Conservation (phyloP, 2,329 filamentous ascomycete species). For the Sclerotinia subarctica region DNA sequence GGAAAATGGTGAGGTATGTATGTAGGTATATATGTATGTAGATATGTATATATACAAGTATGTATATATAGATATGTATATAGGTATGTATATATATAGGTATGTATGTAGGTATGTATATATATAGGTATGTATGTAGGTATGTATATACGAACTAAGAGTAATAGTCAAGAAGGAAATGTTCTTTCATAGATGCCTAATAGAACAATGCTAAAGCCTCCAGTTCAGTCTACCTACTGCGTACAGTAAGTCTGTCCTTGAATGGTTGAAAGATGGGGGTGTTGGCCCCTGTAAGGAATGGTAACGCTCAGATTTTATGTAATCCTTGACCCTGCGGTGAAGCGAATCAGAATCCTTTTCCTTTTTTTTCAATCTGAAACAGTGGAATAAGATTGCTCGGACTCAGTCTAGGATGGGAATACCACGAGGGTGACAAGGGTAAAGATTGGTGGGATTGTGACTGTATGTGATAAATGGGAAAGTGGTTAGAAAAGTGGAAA, state of each 20-base stretch:
- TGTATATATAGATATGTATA: no score
- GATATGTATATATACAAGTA: no score
- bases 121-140: no score
- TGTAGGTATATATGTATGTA: no score
- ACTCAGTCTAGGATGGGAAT: constrained; percentile 6
- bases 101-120: no score
- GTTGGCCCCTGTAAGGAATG: background rate
- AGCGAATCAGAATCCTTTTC: background rate
- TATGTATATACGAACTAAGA: no score
- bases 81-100: no score
- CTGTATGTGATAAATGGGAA: background rate
- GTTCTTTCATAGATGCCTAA: background rate
- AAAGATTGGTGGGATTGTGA: background rate
- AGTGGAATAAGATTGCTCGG: constrained; percentile 3
- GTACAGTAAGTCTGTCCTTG: no score
- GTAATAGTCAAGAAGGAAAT: background rate
- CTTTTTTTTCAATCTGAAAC: constrained; percentile 9
- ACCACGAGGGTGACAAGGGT: constrained; percentile 11
- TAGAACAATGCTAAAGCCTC: background rate
- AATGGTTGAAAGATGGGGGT: background rate
- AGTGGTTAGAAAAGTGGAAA: background rate
- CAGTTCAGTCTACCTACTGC: no score
- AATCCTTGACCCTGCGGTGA: constrained; percentile 8
- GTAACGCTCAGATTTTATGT: background rate
- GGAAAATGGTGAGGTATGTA: background rate